Evolutionary conservation across 495 filamentous ascomycete species (phyloP).

Genomic region (Chaetomium fimeti): DNA sequence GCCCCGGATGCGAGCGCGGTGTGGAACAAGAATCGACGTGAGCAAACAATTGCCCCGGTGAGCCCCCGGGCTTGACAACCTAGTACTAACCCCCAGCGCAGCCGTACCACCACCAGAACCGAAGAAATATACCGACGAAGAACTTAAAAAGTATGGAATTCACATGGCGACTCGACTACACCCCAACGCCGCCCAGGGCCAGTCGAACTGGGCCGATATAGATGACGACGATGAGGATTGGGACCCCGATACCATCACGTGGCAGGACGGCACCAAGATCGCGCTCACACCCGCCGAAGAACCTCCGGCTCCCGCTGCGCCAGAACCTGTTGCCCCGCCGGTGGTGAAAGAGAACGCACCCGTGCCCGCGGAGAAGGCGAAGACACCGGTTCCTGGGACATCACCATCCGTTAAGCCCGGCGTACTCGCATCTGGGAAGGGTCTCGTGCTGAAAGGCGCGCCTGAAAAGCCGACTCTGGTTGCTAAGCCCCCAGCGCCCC

Average conservation of each 20-base stretch:
- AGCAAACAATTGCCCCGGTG: slow-evolving; percentile 14
- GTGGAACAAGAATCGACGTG: slow-evolving; percentile 98
- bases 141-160: slow-evolving; percentile 93
- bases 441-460: slow-evolving; percentile 63
- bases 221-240: slow-evolving; percentile 98
- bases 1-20: slow-evolving; percentile 69
- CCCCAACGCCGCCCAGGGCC: slow-evolving; percentile 66
- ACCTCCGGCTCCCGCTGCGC: slow-evolving; percentile 28
- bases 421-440: slow-evolving; percentile 47
- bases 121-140: slow-evolving; percentile 95
- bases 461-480: slow-evolving; percentile 74
- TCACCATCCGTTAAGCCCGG: slow-evolving; percentile 45
- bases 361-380: slow-evolving; percentile 37
- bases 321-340: slow-evolving; percentile 23
- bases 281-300: slow-evolving; percentile 66
- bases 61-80: not conserved
- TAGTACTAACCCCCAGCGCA: slow-evolving; percentile 36
- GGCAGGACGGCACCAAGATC: slow-evolving; percentile 96
- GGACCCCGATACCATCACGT: slow-evolving; percentile 93
- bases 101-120: slow-evolving; percentile 74
- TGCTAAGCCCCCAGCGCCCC: slow-evolving; percentile 71
- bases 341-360: slow-evolving; percentile 27
- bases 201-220: slow-evolving; percentile 96
- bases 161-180: slow-evolving; percentile 91
- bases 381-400: slow-evolving; percentile 39